A percentile compares a stretch with the other conserved stretches of the same genome.
Conservation (phyloP, 495 filamentous ascomycete genomes). For the Chaetomium cochliodes region DNA sequence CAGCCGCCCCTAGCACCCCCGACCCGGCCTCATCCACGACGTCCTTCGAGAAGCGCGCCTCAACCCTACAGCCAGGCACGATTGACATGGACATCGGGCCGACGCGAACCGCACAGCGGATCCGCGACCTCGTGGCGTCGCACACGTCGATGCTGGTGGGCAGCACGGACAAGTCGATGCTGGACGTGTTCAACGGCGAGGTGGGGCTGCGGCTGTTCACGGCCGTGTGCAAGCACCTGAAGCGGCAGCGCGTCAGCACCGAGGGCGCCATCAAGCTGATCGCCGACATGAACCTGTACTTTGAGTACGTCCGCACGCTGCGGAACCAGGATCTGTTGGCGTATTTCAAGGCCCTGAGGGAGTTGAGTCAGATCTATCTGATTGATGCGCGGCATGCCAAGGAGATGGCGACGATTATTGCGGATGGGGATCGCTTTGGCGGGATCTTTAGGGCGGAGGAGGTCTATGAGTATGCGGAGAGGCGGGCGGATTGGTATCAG, state of each 20-base stretch:
- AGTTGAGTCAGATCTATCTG: constrained; percentile 92
- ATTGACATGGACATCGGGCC: constrained; percentile 70
- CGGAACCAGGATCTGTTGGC: constrained; percentile 77
- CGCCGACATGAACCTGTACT: constrained; percentile 93
- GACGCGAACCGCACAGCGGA: constrained; percentile 69
- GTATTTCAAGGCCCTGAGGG: constrained; percentile 89
- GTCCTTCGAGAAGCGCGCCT: constrained; percentile 20
- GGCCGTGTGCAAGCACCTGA: constrained; percentile 92
- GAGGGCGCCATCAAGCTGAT: constrained; percentile 91
- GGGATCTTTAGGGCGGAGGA: constrained; percentile 95
- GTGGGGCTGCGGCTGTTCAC: constrained; percentile 89
- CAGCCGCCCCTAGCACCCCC: constrained; percentile 42
- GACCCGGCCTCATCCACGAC: constrained; percentile 27
- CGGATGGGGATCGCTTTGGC: constrained; percentile 82
- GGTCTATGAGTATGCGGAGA: constrained; percentile 94
- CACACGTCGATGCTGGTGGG: constrained; percentile 91
- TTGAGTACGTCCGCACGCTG: constrained; percentile 75
- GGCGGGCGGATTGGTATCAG: constrained; percentile 90
- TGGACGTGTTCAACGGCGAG: constrained; percentile 98
- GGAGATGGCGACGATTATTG: constrained; percentile 91
- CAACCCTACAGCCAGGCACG: neutral
- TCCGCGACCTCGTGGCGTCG: constrained; percentile 80
- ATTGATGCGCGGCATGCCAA: constrained; percentile 86
- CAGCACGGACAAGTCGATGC: constrained; percentile 92
- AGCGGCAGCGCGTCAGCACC: constrained; percentile 87